phyloP scores from a whole-genome alignment of 1,284 basidiomycete genomes.

The Apiotrichum montevideense region DNA sequence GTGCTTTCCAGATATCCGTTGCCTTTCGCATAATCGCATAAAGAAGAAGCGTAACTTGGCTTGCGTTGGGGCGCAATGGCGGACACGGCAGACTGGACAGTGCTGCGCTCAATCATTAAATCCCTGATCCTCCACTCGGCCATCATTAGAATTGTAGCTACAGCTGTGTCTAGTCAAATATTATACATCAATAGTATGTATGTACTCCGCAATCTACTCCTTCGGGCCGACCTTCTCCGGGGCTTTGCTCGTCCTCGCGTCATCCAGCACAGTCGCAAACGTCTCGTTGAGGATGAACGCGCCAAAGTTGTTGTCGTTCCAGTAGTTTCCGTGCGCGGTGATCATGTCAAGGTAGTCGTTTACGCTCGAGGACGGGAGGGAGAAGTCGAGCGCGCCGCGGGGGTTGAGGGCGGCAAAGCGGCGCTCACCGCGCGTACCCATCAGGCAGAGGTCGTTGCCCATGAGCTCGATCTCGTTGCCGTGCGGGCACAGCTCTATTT shows the following conservation, averaged over 20 bases:
- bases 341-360: conserved; percentile 47
- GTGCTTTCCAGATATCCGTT: no score
- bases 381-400: conserved; percentile 47
- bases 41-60: no score
- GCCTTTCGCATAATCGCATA: no score
- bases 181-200: no score
- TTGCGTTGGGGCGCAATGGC: no score
- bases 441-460: conserved; percentile 12
- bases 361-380: conserved; percentile 39
- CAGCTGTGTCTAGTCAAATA: no score
- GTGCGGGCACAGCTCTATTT: not conserved
- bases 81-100: no score
- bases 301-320: conserved; percentile 39
- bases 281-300: conserved; percentile 46
- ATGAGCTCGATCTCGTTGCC: conserved; percentile 28
- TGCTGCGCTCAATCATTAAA: no score
- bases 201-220: no score
- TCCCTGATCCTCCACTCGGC: no score
- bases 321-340: conserved; percentile 44
- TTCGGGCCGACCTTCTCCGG: not conserved
- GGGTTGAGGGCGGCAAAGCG: conserved; percentile 47
- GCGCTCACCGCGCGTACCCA: conserved; percentile 41
- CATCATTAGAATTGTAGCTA: no score
- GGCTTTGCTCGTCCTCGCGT: not conserved
- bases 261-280: conserved; percentile 10